Evolutionary conservation across 208 protist species (phyloP).

Genomic region (Novymonas esmeraldas): DNA sequence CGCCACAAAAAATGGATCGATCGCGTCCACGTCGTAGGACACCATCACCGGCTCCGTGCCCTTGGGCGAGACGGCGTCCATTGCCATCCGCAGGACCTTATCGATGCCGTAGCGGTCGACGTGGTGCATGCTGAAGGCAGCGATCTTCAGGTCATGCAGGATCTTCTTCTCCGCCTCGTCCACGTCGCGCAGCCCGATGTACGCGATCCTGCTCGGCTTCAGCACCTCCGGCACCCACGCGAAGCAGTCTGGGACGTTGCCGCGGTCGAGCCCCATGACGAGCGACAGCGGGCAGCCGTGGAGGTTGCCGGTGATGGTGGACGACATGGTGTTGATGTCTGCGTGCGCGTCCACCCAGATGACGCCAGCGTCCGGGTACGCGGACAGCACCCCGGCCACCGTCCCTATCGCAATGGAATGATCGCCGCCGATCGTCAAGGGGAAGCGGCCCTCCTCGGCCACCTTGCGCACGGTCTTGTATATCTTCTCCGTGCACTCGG

Average conservation of each 20-base stretch:
- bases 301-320: conserved; percentile 63
- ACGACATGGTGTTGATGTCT: conserved; percentile 75
- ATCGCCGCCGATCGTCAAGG: conserved; percentile 46
- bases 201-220: conserved; percentile 59
- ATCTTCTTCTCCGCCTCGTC: conserved; percentile 66
- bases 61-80: conserved; percentile 47
- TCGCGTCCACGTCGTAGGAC: conserved; percentile 69
- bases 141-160: conserved; percentile 51
- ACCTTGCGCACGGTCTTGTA: conserved; percentile 42
- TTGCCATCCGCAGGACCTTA: conserved; percentile 48
- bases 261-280: conserved; percentile 55
- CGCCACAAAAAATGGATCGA: conserved; percentile 58
- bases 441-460: conserved; percentile 44
- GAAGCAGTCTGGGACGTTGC: conserved; percentile 43
- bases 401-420: conserved; percentile 58
- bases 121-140: conserved; percentile 61
- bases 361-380: conserved; percentile 55
- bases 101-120: conserved; percentile 66
- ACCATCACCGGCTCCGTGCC: conserved; percentile 61
- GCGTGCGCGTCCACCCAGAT: conserved; percentile 84
- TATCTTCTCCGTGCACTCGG: conserved; percentile 40
- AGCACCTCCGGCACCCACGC: conserved; percentile 40
- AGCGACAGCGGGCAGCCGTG: conserved; percentile 77
- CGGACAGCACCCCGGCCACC: conserved; percentile 41
- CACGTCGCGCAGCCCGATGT: conserved; percentile 71